phyloP scores from a whole-genome alignment of 805 yeast species.

The Candida maris region DNA sequence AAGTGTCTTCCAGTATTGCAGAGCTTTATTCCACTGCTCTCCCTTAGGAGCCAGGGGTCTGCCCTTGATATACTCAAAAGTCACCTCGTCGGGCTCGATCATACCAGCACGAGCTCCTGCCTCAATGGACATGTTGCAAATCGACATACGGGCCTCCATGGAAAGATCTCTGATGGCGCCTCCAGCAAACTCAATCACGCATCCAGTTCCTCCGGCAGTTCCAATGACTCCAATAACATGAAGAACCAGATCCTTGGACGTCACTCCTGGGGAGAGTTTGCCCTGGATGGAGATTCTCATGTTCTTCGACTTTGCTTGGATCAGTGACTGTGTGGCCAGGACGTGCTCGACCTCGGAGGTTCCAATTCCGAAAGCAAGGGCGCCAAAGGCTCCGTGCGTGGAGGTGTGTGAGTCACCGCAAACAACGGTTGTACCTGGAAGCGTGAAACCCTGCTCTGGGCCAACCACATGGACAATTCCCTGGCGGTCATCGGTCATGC shows the following conservation, averaged over 20 bases:
- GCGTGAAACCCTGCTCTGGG: slow-evolving; percentile 97
- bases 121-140: slow-evolving; percentile 98
- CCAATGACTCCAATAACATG: slow-evolving; percentile 97
- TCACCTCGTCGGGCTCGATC: slow-evolving; percentile 92
- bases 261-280: slow-evolving; percentile 79
- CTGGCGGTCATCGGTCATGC: slow-evolving; percentile 92
- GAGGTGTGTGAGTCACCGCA: slow-evolving; percentile 99
- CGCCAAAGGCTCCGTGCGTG: slow-evolving; percentile 98
- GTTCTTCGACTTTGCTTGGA: slow-evolving; percentile 93
- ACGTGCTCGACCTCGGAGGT: slow-evolving; percentile 99
- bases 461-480: slow-evolving; percentile 99
- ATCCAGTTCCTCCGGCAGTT: slow-evolving; percentile 99
- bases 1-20: slow-evolving; percentile 84
- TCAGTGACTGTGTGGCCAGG: slow-evolving; percentile 92
- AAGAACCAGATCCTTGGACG: slow-evolving; percentile 91
- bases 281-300: slow-evolving; percentile 90
- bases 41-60: slow-evolving; percentile 95
- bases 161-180: slow-evolving; percentile 84
- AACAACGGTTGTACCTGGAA: slow-evolving; percentile 98
- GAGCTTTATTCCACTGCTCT: slow-evolving; percentile 92
- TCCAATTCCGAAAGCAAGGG: slow-evolving; percentile 98
- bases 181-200: slow-evolving; percentile 96
- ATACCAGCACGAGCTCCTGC: slow-evolving; percentile 99
- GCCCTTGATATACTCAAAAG: slow-evolving; percentile 86
- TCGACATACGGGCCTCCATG: slow-evolving; percentile 99